Base-by-base conservation (phyloP, 2,329 filamentous ascomycete species). In the Epichloe elymi region DNA sequence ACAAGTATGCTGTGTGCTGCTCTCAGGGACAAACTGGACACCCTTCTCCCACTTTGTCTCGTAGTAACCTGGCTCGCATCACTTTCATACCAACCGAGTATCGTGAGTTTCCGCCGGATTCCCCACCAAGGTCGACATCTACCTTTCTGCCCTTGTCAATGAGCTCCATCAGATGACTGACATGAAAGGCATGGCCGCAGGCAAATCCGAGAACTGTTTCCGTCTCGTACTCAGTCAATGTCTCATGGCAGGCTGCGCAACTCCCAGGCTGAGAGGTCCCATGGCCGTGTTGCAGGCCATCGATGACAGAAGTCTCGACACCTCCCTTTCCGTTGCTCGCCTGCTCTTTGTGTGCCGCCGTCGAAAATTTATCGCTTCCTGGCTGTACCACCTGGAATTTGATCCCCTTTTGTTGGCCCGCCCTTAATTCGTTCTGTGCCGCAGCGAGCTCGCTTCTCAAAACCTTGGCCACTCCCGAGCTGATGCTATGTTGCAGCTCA, bases 401-500 rank as follows among this genome's bases (percentile, higher is more conserved):
- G 63, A 98, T 87, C 0, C 85, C 93, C 57, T 82, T 85, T 48
- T 84, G 82, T 64, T 94, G 87, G 0, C 91, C 89, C 14, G 74
- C 80, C 0, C 91, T 80, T 19, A 97, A 72, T 4, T 81, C 82
- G 48, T 84, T 84, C 78, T 97, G 95, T 1, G 86, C 88, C 4
- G 79, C 75, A 0, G 85, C 83, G 0, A 98, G 91, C 67, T 98
- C 93, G 52, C 90, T 88, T 48, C 86, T 76, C 41, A 97, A 73
- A 0, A 97, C 90, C 50, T 81, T 80, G 0, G 93, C 90, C 3
- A 94, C 93, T 1, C 93, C 93, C 42, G 85, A 83, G 56, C 86
- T 91, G 63, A 98, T 96, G 59, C 86, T 93, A 63, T 87, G 82
- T 68, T 97, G 93, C 43, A 98, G 86, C 63, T 97, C 93, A 63